Evolutionary conservation across 2,329 filamentous ascomycete genomes (phyloP), one percentile per base, ranked within the genome.

Genomic region (Colletotrichum sp.): DNA sequence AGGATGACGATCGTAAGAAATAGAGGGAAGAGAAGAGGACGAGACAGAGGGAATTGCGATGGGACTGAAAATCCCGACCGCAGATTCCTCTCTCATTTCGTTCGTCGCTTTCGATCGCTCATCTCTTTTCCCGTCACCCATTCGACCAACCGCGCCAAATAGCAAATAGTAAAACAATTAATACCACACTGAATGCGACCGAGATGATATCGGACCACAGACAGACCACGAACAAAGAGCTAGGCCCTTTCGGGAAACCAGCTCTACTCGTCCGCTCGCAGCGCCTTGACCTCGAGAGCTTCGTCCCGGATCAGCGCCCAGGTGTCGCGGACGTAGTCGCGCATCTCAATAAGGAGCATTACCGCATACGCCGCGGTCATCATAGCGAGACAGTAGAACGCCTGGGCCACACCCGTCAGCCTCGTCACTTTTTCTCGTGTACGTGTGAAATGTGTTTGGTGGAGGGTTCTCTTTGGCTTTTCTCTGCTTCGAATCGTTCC

Each of bases 301-400:
- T 76, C 73, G 70, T 76, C 65, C 44, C 67, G 44, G 60, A 76
- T 74, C 55, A 76, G 70, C 34, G 74, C 70, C 74, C 74, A 76
- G 59, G 74, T 76, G 70, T 76, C 74, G 32, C 71, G 74, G 57
- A 73, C 65, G 36, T 76, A 76, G 65, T 74, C 65, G 74, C 74
- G 74, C 44, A 74, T 65, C 59, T 76, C 74, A 13, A 74, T 65
- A 44, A 76, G 65, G 26, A 76, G 57, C 74, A 76, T 76, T 59
- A 74, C 64, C 18, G 70, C 65, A 76, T 76, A 76, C 39, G 74
- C 74, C 64, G 74, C 65, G 70, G 74, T 76, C 74, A 76, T 76
- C 74, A 76, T 30, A 32, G 74, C 64, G 59, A 76, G 74, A 76
- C 70, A 76, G 28, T 74, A 76, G 15, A 76, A 76, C 64, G 74